A percentile compares a stretch with the other conserved stretches of the same genome.
Evolutionary conservation across 2,329 filamentous ascomycete species (phyloP).

Genomic region (Aspergillus udagawae): DNA sequence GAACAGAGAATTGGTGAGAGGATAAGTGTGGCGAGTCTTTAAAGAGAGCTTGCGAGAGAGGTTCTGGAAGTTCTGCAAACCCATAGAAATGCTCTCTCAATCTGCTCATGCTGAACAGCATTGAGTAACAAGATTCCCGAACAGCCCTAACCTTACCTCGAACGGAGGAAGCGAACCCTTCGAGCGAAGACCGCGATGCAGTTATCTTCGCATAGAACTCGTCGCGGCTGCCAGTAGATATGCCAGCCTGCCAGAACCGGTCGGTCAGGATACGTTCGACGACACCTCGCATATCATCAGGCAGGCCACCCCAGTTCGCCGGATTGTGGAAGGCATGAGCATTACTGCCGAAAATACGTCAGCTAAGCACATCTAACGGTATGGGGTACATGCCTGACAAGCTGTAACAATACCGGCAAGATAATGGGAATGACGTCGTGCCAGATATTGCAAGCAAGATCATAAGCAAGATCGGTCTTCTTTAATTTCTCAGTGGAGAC

Average conservation of each 20-base stretch:
- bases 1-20: conserved; percentile 88
- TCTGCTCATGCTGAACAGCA: conserved; percentile 88
- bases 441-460: conserved; percentile 79
- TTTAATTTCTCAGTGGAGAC: conserved; percentile 88
- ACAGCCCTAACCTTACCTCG: conserved; percentile 84
- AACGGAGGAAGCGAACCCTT: conserved; percentile 91
- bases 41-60: conserved; percentile 80
- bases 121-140: conserved; percentile 88
- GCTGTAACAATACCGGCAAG: conserved; percentile 78
- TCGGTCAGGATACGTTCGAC: conserved; percentile 84
- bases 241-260: conserved; percentile 96
- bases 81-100: conserved; percentile 87
- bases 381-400: conserved; percentile 58
- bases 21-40: conserved; percentile 77
- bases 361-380: conserved; percentile 1
- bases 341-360: conserved; percentile 51
- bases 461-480: conserved; percentile 66
- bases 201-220: conserved; percentile 93
- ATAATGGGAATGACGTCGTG: conserved; percentile 75
- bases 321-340: conserved; percentile 90
- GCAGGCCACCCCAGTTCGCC: conserved; percentile 73
- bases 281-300: conserved; percentile 69
- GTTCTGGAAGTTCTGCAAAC: conserved; percentile 75
- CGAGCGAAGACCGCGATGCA: conserved; percentile 81
- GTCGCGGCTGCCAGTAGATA: conserved; percentile 90